Conservation (phyloP, 129 eudicot genomes). For the carrot (Daucus carota) region DNA sequence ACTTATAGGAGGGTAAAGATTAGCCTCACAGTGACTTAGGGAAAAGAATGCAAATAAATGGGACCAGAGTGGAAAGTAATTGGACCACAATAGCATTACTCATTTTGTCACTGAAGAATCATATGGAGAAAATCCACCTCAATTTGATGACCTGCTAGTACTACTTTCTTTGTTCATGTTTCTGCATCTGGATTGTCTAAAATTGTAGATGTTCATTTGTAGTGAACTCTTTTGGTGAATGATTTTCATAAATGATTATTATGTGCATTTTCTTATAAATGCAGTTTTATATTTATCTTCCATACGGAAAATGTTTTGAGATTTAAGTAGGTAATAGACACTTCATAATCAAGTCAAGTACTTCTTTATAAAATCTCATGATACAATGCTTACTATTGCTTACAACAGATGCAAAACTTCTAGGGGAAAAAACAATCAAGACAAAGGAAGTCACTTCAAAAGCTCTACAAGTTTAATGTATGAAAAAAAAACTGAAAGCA, state of each 20-base stretch:
- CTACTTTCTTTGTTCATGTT: background rate
- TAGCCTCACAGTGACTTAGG: too few species aligned
- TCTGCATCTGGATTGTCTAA: background rate
- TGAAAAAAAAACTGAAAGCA: conserved; percentile 4
- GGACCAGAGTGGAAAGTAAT: too few species aligned
- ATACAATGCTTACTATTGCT: background rate
- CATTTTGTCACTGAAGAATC: background rate
- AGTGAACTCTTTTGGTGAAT: too few species aligned
- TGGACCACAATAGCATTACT: background rate
- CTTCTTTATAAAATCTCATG: background rate
- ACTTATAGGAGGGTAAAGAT: too few species aligned
- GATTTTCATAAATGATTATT: background rate
- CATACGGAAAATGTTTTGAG: background rate
- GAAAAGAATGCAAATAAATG: too few species aligned
- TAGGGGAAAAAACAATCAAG: background rate
- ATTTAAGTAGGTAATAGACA: background rate
- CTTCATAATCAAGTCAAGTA: background rate
- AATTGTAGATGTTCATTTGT: background rate
- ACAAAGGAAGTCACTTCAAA: background rate
- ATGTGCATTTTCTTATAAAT: background rate
- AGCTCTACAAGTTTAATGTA: background rate
- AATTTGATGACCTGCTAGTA: background rate
- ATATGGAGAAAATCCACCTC: background rate
- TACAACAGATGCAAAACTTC: background rate
- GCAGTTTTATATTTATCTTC: too few species aligned